Percentiles rank a stretch among this genome's conserved stretches.
phyloP scores from a whole-genome alignment of 805 yeast species.

The Yamadazyma sp. region DNA sequence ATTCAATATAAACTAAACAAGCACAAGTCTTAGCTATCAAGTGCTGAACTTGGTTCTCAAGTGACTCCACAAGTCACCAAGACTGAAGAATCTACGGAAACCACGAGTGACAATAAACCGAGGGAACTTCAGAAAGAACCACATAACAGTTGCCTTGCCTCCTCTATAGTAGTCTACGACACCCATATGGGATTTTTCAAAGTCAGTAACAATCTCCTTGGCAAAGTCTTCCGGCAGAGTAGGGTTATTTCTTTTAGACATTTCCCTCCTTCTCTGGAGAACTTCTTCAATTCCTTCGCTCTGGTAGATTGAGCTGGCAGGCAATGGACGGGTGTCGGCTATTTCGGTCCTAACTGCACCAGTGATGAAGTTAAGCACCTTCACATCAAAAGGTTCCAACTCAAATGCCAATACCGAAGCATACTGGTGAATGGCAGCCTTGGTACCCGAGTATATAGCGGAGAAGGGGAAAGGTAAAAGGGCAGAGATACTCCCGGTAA shows the following conservation, averaged over 20 bases:
- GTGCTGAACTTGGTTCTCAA: conserved; percentile 3
- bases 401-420: conserved; percentile 64
- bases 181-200: conserved; percentile 26
- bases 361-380: conserved; percentile 66
- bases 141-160: conserved; percentile 38
- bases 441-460: conserved; percentile 62
- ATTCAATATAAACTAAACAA: background rate
- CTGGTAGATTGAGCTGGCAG: conserved; percentile 53
- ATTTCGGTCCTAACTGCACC: conserved; percentile 76
- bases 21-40: background rate
- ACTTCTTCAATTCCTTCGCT: conserved; percentile 51
- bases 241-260: conserved; percentile 62
- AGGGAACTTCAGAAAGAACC: conserved; percentile 42
- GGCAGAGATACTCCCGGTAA: conserved; percentile 75
- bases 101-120: conserved; percentile 44
- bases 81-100: conserved; percentile 37
- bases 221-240: conserved; percentile 63
- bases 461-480: conserved; percentile 69
- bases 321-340: conserved; percentile 62
- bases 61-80: conserved; percentile 24
- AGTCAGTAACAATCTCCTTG: conserved; percentile 50
- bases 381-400: conserved; percentile 68
- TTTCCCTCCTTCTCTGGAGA: conserved; percentile 49
- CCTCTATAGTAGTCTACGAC: conserved; percentile 60
- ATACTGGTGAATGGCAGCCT: conserved; percentile 76